Percentiles rank a stretch among this genome's conserved stretches.
phyloP scores from a whole-genome alignment of 140 eudicot species.

The Stevia rebaudiana region DNA sequence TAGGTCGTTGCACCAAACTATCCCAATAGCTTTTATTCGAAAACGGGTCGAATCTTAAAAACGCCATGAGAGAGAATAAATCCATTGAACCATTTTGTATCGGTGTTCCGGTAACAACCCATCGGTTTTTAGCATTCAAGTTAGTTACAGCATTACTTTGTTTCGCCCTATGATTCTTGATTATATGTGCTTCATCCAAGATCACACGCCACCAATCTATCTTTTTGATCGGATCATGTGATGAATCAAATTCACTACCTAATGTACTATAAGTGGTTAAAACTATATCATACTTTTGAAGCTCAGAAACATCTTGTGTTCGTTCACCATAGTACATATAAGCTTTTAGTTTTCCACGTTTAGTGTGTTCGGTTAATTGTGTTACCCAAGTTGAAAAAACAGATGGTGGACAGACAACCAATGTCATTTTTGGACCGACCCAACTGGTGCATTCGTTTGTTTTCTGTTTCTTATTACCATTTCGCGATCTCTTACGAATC shows the following conservation, averaged over 20 bases:
- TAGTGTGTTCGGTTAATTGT: conserved; percentile 65
- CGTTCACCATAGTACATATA: conserved; percentile 79
- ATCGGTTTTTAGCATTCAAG: conserved; percentile 60
- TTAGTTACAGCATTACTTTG: conserved; percentile 63
- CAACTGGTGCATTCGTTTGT: conserved; percentile 7
- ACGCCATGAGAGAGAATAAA: conserved; percentile 67
- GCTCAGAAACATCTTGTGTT: conserved; percentile 53
- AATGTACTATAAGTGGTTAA: conserved; percentile 69
- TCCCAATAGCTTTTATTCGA: conserved; percentile 68
- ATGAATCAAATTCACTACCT: conserved; percentile 25
- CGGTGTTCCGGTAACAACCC: conserved; percentile 96
- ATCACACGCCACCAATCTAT: conserved; percentile 85
- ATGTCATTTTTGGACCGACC: conserved; percentile 39
- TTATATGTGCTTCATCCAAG: conserved; percentile 89
- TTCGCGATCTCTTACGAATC: conserved; percentile 37
- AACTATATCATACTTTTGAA: conserved; percentile 62
- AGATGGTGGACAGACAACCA: conserved; percentile 76
- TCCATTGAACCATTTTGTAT: conserved; percentile 79
- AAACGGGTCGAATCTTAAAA: conserved; percentile 74
- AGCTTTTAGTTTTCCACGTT: conserved; percentile 40
- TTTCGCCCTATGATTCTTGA: conserved; percentile 56
- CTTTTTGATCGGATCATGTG: conserved; percentile 49
- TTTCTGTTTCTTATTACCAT: conserved; percentile 45
- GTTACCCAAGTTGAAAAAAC: conserved; percentile 77
- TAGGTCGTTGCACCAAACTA: conserved; percentile 71